These are phyloP conservation scores for Immersiporthe knoxdaviesiana DNA, from an alignment of 2,329 filamentous ascomycete species.

Conservation along the genomic window DNA sequence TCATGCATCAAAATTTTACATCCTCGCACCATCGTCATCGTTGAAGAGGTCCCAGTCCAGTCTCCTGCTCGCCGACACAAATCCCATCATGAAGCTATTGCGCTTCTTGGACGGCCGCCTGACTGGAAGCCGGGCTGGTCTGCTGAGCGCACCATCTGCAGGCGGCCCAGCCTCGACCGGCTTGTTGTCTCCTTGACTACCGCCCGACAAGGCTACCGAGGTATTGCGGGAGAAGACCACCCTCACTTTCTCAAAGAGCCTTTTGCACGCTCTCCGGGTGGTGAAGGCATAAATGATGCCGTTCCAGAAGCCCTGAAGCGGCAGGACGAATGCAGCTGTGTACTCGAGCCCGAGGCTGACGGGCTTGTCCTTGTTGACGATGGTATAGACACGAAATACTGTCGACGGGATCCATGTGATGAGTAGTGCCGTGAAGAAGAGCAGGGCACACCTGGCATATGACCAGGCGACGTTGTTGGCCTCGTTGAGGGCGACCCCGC, in stretches of 20 bases:
- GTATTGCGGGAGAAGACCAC: background rate
- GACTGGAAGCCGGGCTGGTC: too few species aligned
- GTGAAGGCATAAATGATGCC: conserved; percentile 74
- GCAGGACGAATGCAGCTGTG: conserved; percentile 73
- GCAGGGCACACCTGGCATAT: conserved; percentile 70
- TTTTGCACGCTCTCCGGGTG: conserved; percentile 65
- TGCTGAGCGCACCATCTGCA: background rate
- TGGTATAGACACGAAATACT: conserved; percentile 74
- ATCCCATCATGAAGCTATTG: conserved; percentile 13
- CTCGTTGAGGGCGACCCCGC: conserved; percentile 49
- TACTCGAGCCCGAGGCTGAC: conserved; percentile 66
- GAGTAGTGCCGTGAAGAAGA: conserved; percentile 73
- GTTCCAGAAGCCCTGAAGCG: conserved; percentile 86
- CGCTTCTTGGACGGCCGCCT: background rate
- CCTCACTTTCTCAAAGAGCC: conserved; percentile 45
- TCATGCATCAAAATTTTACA: background rate
- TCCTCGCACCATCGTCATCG: background rate
- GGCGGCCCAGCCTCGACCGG: background rate
- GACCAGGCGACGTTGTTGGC: conserved; percentile 68
- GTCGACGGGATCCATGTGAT: conserved; percentile 79
- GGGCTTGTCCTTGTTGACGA: conserved; percentile 56
- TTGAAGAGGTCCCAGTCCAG: background rate
- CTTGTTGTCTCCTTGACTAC: background rate
- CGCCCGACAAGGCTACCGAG: too few species aligned
- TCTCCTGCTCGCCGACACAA: background rate